Evolutionary conservation across 2,329 filamentous ascomycete genomes (phyloP).

Genomic region (Clonostachys byssicola): DNA sequence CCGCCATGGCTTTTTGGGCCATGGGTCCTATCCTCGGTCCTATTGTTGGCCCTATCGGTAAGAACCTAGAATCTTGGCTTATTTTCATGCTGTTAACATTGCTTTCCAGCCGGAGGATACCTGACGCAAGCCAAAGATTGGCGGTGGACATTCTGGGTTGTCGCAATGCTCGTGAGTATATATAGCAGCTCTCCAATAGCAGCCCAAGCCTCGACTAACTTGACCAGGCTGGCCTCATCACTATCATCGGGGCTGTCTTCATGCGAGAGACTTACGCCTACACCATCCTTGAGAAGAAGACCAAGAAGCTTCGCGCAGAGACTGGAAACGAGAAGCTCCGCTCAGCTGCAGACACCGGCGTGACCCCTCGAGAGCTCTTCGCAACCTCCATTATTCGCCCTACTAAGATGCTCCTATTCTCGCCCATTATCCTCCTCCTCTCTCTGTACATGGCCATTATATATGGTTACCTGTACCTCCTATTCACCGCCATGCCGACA

Average conservation of each 20-base stretch:
- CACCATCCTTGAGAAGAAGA: slow-evolving; percentile 33
- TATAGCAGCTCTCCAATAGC: too few species aligned
- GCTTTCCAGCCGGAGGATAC: slow-evolving; percentile 30
- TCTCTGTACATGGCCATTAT: slow-evolving; percentile 47
- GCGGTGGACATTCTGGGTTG: slow-evolving; percentile 47
- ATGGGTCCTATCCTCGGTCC: slow-evolving; percentile 46
- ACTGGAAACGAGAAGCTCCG: slow-evolving; percentile 28
- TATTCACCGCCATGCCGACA: slow-evolving; percentile 43
- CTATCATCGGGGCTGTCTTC: slow-evolving; percentile 21
- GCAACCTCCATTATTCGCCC: background rate
- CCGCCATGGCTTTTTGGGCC: slow-evolving; percentile 40
- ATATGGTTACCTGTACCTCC: slow-evolving; percentile 42
- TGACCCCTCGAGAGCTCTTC: too few species aligned
- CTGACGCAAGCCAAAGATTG: slow-evolving; percentile 37
- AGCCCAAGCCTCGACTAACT: background rate
- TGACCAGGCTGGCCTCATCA: slow-evolving; percentile 18
- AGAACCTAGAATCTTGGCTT: background rate
- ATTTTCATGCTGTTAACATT: too few species aligned
- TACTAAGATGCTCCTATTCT: background rate
- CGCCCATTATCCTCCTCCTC: background rate
- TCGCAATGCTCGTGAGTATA: slow-evolving; percentile 33
- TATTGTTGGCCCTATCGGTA: slow-evolving; percentile 37
- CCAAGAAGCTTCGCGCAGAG: slow-evolving; percentile 30
- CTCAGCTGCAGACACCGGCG: slow-evolving; percentile 14
- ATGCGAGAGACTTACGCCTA: slow-evolving; percentile 37